Base-by-base conservation (phyloP, 75 land plant species). In the Ceratopteris richardii region DNA sequence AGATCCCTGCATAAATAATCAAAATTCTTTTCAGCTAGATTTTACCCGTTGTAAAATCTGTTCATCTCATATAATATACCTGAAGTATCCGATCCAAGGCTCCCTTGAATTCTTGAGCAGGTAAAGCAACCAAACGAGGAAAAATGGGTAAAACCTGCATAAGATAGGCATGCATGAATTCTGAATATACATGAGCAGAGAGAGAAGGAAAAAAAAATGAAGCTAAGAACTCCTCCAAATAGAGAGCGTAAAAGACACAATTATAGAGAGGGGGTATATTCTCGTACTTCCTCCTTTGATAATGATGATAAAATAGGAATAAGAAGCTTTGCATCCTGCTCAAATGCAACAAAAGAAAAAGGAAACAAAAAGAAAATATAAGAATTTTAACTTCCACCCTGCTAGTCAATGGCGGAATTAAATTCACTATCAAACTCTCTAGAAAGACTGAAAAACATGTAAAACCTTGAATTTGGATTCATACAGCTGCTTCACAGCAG, bases 1-100 rank as follows among this genome's bases (percentile, higher is more conserved):
- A 16, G 98, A 90, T 48, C 98, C 98, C 98, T 94, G 79, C 54
- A 69, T 24, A 28, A 27, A 55, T 29, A n/a, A 19, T 55, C 42
- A 31, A 51, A 37, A 18, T 14, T 4, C 37, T 33, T 46, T 46
- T 6, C 14, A 46, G 18, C 5, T 6, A 46, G 50, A 46, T 18
- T 33, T 33, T 46, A 46, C n/a, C n/a, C n/a, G n/a, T n/a, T n/a
- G n/a, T n/a, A n/a, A n/a, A n/a, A n/a, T n/a, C n/a, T n/a, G n/a
- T n/a, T n/a, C n/a, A n/a, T n/a, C n/a, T n/a, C n/a, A n/a, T n/a
- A n/a, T 4, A 46, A 46, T 21, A n/a, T 6, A 94, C 98, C 97
- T 94, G 96, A 56, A 94, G 60, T 29, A 94, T 94, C 25, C 82
- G 77, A 56, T 80, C 98, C 48, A 94, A 78, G 23, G 98, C 98